These are phyloP conservation scores for Trichosporon sp. DNA, from an alignment of 1,284 basidiomycete species.

Conservation along the genomic window DNA sequence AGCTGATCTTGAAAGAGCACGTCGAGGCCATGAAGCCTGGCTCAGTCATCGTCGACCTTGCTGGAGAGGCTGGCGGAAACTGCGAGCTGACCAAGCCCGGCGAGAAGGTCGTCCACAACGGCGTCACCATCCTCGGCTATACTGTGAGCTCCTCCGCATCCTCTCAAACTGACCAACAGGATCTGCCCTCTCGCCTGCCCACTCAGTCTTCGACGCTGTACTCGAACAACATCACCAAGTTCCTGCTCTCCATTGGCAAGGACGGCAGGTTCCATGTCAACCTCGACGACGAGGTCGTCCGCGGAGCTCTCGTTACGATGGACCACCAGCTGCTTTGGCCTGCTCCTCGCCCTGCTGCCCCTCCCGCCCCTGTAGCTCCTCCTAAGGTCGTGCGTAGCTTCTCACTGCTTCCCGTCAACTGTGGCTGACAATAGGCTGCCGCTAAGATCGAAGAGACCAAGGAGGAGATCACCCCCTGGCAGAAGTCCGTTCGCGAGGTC, in stretches of 20 bases:
- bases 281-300: conserved; percentile 72
- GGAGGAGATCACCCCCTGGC: conserved; percentile 65
- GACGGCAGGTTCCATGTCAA: conserved; percentile 61
- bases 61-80: conserved; percentile 76
- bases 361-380: conserved; percentile 53
- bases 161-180: conserved; percentile 55
- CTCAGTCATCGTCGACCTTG: conserved; percentile 75
- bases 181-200: conserved; percentile 72
- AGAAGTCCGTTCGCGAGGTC: conserved; percentile 67
- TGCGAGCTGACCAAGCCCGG: conserved; percentile 73
- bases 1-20: conserved; percentile 71
- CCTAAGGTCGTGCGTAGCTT: conserved; percentile 34
- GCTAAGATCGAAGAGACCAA: conserved; percentile 50
- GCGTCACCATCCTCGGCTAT: conserved; percentile 70
- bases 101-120: conserved; percentile 60
- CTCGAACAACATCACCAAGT: conserved; percentile 83
- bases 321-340: conserved; percentile 60
- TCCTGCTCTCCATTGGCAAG: conserved; percentile 68
- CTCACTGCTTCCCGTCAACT: conserved; percentile 23
- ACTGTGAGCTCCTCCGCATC: conserved; percentile 18
- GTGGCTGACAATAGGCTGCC: conserved; percentile 33
- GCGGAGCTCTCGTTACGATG: conserved; percentile 70
- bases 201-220: conserved; percentile 80
- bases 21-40: conserved; percentile 76
- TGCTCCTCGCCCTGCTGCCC: conserved; percentile 36